Conservation (phyloP, 495 filamentous ascomycete species). For the Podospora sp. region DNA sequence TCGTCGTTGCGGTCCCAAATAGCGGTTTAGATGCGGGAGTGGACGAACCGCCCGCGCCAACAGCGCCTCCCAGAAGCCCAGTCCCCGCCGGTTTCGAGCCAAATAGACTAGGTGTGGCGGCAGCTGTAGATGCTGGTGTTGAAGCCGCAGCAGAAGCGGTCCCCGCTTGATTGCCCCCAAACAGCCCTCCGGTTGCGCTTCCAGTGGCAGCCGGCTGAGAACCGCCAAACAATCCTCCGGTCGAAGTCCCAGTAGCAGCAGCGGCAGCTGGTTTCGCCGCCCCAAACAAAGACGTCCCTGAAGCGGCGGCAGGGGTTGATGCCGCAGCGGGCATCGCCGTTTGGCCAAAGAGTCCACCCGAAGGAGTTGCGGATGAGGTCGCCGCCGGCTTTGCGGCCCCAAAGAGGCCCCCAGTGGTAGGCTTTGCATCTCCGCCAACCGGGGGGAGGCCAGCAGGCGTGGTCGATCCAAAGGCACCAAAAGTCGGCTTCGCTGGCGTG, state of each 20-base stretch:
- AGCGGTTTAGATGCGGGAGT: constrained; percentile 5
- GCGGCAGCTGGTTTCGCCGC: constrained; percentile 1
- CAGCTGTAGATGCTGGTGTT: background rate
- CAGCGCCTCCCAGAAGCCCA: background rate
- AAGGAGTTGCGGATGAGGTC: background rate
- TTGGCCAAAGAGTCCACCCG: background rate
- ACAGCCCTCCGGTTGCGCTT: background rate
- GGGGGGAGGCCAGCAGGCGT: constrained; percentile 39
- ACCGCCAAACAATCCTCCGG: background rate
- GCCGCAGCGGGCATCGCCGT: background rate
- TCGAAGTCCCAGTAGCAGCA: background rate
- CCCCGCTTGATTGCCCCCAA: background rate
- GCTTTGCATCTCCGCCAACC: constrained; percentile 28
- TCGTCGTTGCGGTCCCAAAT: constrained; percentile 1
- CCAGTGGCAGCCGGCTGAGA: background rate
- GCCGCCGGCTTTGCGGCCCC: background rate
- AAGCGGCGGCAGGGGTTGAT: background rate
- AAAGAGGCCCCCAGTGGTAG: constrained; percentile 16
- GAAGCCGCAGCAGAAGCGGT: background rate
- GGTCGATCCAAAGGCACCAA: constrained; percentile 33
- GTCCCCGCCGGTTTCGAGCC: constrained; percentile 6
- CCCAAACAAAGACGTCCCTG: background rate
- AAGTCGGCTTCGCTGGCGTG: constrained; percentile 36
- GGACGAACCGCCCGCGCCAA: background rate
- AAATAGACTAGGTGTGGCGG: background rate